Conservation (phyloP, 306 rosid species). For the Macrotyloma uniflorum region DNA sequence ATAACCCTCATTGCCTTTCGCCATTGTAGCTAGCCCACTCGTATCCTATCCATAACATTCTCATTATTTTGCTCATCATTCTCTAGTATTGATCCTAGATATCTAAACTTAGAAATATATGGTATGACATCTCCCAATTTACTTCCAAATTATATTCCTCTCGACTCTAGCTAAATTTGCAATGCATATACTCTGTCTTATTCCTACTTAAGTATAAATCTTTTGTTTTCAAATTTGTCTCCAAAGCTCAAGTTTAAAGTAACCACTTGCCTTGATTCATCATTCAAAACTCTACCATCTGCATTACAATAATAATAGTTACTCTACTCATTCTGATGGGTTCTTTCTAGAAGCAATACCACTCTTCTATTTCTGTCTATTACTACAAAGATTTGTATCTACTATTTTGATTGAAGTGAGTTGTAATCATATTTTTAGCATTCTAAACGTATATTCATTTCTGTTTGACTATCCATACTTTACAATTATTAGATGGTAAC, state of each 20-base stretch:
- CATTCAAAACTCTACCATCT: neutral
- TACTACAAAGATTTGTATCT: constrained; percentile 7
- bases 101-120: neutral
- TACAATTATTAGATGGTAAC: constrained; percentile 22
- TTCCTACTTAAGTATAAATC: neutral
- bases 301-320: neutral
- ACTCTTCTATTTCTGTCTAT: constrained; percentile 10
- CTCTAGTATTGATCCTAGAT: neutral
- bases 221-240: neutral
- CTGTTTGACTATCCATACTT: constrained; percentile 23
- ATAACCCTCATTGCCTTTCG: neutral
- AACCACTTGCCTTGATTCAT: neutral
- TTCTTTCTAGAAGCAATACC: constrained; percentile 18
- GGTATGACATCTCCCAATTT: neutral
- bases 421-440: constrained; percentile 34
- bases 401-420: constrained; percentile 21
- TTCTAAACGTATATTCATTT: constrained; percentile 4
- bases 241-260: neutral
- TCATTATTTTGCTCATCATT: neutral
- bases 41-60: neutral
- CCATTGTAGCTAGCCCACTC: neutral
- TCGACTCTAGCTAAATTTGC: neutral
- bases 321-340: neutral
- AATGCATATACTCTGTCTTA: neutral
- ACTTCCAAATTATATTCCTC: neutral